Conservation (phyloP, 805 yeast species). For the Zygoascus tannicola region DNA sequence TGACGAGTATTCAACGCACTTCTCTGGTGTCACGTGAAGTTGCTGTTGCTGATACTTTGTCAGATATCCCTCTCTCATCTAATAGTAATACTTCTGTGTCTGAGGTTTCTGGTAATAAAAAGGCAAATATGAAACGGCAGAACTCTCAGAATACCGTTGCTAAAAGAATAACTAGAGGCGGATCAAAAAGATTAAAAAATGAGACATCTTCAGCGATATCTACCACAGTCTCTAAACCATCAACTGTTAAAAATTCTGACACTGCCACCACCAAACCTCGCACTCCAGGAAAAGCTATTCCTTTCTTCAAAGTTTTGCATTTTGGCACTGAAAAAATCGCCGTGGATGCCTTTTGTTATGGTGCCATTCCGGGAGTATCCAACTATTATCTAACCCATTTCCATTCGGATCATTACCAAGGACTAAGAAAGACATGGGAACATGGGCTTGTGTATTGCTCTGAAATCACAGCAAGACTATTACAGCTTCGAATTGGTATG, state of each 20-base stretch:
- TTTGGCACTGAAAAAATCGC: slow-evolving; percentile 24
- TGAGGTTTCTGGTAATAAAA: no score
- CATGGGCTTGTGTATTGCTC: slow-evolving; percentile 68
- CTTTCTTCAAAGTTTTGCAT: slow-evolving; percentile 27
- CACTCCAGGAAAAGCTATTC: slow-evolving; percentile 9
- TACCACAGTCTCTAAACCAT: no score
- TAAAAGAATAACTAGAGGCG: background rate
- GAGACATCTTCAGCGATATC: no score
- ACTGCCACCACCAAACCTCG: background rate
- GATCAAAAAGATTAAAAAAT: background rate
- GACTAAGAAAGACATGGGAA: slow-evolving; percentile 68
- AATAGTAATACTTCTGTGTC: no score
- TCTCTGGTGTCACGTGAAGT: no score
- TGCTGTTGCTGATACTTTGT: no score
- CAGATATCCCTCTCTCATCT: no score
- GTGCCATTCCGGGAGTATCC: slow-evolving; percentile 24
- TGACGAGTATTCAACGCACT: no score
- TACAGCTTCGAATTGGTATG: slow-evolving; percentile 46
- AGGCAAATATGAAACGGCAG: background rate
- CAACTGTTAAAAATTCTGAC: background rate
- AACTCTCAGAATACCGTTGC: background rate
- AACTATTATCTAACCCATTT: slow-evolving; percentile 47
- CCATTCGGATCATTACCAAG: slow-evolving; percentile 92
- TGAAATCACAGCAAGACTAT: slow-evolving; percentile 52
- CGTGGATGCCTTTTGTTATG: slow-evolving; percentile 33